Conservation (phyloP, 306 rosid species). For the Carpinus fangiana region DNA sequence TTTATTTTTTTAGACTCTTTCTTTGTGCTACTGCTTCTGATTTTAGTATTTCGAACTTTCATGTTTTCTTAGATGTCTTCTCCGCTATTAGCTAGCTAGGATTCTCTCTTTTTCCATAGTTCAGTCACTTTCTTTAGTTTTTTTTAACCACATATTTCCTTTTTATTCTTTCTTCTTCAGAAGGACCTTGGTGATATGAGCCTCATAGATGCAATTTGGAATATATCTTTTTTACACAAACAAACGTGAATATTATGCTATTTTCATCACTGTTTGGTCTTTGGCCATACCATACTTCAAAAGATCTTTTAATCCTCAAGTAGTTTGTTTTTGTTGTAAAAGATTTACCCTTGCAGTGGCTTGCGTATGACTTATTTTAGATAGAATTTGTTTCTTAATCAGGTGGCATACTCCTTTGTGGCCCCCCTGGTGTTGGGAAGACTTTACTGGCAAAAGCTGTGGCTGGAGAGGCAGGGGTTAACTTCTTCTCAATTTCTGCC, state of each 20-base stretch:
- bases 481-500: slow-evolving; percentile 98
- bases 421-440: slow-evolving; percentile 99
- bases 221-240: not conserved
- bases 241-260: too few species aligned
- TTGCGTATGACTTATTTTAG: slow-evolving; percentile 31
- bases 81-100: too few species aligned
- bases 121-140: not conserved
- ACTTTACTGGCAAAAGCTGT: slow-evolving; percentile 98
- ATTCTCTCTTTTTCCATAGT: not conserved
- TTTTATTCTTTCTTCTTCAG: not conserved
- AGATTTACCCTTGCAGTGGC: slow-evolving; percentile 14
- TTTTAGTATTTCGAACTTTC: too few species aligned
- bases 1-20: not conserved
- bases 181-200: not conserved
- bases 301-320: slow-evolving; percentile 1
- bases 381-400: slow-evolving; percentile 42
- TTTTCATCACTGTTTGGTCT: not conserved
- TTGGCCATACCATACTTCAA: not conserved
- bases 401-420: slow-evolving; percentile 99
- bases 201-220: not conserved
- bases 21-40: too few species aligned
- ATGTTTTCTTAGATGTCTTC: too few species aligned
- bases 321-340: not conserved
- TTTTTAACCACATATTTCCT: not conserved
- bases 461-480: slow-evolving; percentile 99